Conservation (phyloP, 768 basidiomycete genomes). For the Collybiopsis confluens region DNA sequence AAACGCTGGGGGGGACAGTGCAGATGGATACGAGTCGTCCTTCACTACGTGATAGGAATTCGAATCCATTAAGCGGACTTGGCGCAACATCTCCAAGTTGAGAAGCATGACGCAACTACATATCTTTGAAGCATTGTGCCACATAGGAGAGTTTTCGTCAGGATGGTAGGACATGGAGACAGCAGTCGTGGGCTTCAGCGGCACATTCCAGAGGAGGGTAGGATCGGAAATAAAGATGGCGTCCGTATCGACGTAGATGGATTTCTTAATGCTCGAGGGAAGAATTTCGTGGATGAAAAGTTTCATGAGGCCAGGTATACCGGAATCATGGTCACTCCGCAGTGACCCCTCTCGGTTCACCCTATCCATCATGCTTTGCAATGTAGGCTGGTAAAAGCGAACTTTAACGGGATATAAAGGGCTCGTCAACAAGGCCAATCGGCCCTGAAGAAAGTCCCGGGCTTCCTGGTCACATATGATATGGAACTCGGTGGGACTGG, state of each 20-base stretch:
- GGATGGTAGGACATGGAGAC: slow-evolving; percentile 43
- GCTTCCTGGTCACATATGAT: slow-evolving; percentile 43
- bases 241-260: slow-evolving; percentile 51
- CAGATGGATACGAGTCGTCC: slow-evolving; percentile 19
- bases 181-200: slow-evolving; percentile 28
- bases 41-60: slow-evolving; percentile 27
- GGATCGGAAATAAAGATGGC: slow-evolving; percentile 47
- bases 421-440: slow-evolving; percentile 33
- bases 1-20: slow-evolving; percentile 40
- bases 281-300: slow-evolving; percentile 50
- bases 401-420: slow-evolving; percentile 34
- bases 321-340: slow-evolving; percentile 42
- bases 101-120: slow-evolving; percentile 54
- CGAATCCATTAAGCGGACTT: slow-evolving; percentile 44
- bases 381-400: slow-evolving; percentile 37
- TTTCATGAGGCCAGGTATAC: slow-evolving; percentile 49
- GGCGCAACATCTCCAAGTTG: slow-evolving; percentile 39
- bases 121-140: slow-evolving; percentile 43
- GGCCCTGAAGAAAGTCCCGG: slow-evolving; percentile 31
- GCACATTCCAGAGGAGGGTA: slow-evolving; percentile 37
- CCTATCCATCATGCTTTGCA: slow-evolving; percentile 37
- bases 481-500: slow-evolving; percentile 35
- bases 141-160: slow-evolving; percentile 32
- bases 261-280: slow-evolving; percentile 35
- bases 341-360: slow-evolving; percentile 43